Percentiles rank a stretch among this genome's conserved stretches.
phyloP scores from a whole-genome alignment of 768 basidiomycete genomes.

The Tylopilus sp. region DNA sequence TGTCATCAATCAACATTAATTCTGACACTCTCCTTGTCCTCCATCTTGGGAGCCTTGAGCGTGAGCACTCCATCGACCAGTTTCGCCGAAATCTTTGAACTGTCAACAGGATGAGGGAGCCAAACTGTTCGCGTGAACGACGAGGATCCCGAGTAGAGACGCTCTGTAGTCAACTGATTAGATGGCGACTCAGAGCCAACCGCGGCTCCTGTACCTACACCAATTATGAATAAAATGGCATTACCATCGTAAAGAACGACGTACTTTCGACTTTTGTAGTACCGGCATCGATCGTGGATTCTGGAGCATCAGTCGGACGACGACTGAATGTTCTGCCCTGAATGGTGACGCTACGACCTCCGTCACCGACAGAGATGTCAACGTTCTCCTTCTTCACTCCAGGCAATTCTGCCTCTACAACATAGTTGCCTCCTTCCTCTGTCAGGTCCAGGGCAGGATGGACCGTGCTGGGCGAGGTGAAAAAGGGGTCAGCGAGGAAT shows the following conservation, averaged over 20 bases:
- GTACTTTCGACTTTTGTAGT: slow-evolving; percentile 29
- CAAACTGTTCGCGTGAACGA: slow-evolving; percentile 69
- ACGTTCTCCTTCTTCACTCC: slow-evolving; percentile 77
- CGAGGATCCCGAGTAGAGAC: slow-evolving; percentile 51
- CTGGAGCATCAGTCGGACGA: slow-evolving; percentile 18
- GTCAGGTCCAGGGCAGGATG: slow-evolving; percentile 65
- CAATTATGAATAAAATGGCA: neutral
- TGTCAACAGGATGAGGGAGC: slow-evolving; percentile 63
- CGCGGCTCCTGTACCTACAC: slow-evolving; percentile 13
- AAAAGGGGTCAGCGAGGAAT: slow-evolving; percentile 51
- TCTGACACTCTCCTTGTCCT: slow-evolving; percentile 53
- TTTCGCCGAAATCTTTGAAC: slow-evolving; percentile 55
- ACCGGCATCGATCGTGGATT: slow-evolving; percentile 12
- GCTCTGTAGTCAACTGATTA: slow-evolving; percentile 56
- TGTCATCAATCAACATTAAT: slow-evolving; percentile 35
- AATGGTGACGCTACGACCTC: slow-evolving; percentile 67
- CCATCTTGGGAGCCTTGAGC: slow-evolving; percentile 55
- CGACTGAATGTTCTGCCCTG: slow-evolving; percentile 53
- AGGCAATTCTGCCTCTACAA: slow-evolving; percentile 75
- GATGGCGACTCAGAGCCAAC: slow-evolving; percentile 22
- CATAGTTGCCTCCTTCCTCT: slow-evolving; percentile 60
- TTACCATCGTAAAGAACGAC: neutral
- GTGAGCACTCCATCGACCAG: slow-evolving; percentile 69
- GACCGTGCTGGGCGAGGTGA: slow-evolving; percentile 29
- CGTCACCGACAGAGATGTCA: slow-evolving; percentile 66